Base-by-base conservation (phyloP, 805 yeast species). In the Pichia deserticola region DNA sequence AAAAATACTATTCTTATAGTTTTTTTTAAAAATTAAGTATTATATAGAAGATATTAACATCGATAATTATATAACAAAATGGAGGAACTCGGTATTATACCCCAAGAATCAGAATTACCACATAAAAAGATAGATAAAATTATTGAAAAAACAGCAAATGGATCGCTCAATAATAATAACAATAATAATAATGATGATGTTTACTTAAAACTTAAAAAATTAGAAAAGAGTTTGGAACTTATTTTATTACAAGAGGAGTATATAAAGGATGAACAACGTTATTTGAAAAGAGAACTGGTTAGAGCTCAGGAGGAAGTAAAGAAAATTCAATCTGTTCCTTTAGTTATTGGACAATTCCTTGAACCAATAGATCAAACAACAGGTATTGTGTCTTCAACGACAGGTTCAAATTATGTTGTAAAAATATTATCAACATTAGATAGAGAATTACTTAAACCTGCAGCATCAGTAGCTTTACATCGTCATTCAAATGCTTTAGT, bases 271-370 rank as follows among this genome's bases (percentile, higher is more conserved):
- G 99, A 93, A 68, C 97, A 90, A 64, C 93, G 97, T 63, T 96
- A 92, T 70, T 76, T 93, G 66, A 90, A 89, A 62, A 79, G 97
- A 57, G 99, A 93, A 72, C 77, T 93, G 50, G 82, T 90, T 44
- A 82, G 97, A 60, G 99, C 99, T 3, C 98, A 95, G 67, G 99
- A 93, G 68, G 99, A 93, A 70, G 99, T 93, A 42, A 92, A 93
- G 69, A 81, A 97, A 61, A 95, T 93, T 66, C 96, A 93, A 64
- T 87, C 97, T 3, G 99, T 93, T 45, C 99, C 99, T 13, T 76
- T 95, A 56, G 99, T 93, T 13, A 93, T 93, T 68, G 99, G 99
- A 28, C 99, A 93, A 70, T 95, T 93, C 62, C 75, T 93, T 58
- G 99, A 93, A 67, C 97, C 98, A 51, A 90, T 93, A 58, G 99